phyloP scores from a whole-genome alignment of 441 rosid genomes.

The Cnidoscolus chayamansa region DNA sequence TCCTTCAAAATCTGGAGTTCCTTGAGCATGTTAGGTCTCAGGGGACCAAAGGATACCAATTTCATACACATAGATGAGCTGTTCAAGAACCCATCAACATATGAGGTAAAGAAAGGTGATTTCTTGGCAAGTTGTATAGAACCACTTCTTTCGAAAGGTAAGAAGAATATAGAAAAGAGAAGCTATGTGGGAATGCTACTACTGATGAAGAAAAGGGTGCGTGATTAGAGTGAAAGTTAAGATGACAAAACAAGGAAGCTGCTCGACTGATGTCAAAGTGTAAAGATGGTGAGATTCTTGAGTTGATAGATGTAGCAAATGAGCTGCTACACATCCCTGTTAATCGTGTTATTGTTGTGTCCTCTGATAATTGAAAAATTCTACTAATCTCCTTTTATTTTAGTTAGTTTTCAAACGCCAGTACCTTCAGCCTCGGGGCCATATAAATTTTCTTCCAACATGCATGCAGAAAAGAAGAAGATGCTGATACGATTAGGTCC shows the following conservation, averaged over 20 bases:
- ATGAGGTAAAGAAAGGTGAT: constrained; percentile 13
- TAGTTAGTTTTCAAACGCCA: too few relatives aligned
- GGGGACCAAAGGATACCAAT: not conserved
- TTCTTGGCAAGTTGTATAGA: not conserved
- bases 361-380: not conserved
- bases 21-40: not conserved
- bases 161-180: constrained; percentile 2
- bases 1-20: constrained; percentile 18
- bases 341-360: constrained; percentile 28
- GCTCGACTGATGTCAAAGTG: constrained; percentile 37
- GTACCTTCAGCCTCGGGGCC: too few relatives aligned
- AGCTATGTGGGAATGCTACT: not conserved
- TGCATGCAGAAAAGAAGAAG: too few relatives aligned
- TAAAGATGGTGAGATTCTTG: constrained; percentile 39
- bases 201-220: not conserved
- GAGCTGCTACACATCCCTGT: constrained; percentile 36
- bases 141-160: not conserved
- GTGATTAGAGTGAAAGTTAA: constrained; percentile 38
- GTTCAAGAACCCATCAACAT: constrained; percentile 16
- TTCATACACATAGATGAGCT: too few relatives aligned
- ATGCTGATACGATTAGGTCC: too few relatives aligned
- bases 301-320: constrained; percentile 34
- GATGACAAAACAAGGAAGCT: constrained; percentile 45
- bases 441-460: too few relatives aligned
- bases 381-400: too few relatives aligned